These are phyloP conservation scores for Arthrobotrys sphaeroides DNA, from an alignment of 2,329 filamentous ascomycete genomes.

Conservation along the genomic window DNA sequence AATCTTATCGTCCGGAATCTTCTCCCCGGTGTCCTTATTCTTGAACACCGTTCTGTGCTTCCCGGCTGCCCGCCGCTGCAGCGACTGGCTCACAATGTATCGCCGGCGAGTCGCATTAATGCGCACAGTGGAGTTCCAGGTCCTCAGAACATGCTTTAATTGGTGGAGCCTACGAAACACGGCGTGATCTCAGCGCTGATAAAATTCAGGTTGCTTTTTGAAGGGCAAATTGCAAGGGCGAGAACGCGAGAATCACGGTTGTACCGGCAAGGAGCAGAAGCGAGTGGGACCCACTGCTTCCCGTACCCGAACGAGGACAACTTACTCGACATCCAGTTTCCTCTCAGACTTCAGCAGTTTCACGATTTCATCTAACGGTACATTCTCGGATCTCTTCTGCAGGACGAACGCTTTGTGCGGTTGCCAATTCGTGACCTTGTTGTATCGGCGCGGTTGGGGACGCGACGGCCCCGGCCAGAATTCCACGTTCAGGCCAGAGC, in stretches of 20 bases:
- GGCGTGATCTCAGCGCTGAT: constrained; percentile 27
- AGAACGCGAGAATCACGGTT: constrained; percentile 1
- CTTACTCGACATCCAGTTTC: constrained; percentile 45
- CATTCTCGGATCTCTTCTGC: constrained; percentile 32
- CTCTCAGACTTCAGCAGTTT: constrained; percentile 34
- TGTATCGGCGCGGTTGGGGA: constrained; percentile 40
- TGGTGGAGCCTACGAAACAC: constrained; percentile 38
- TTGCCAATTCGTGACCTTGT: constrained; percentile 47
- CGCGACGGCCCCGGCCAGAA: constrained; percentile 50
- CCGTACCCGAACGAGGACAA: background rate
- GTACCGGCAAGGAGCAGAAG: background rate
- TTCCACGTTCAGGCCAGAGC: constrained; percentile 31
- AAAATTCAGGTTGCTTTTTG: constrained; percentile 13
- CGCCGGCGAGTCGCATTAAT: constrained; percentile 48
- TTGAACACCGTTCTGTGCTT: constrained; percentile 44
- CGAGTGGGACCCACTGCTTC: constrained; percentile 1
- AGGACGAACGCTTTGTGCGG: constrained; percentile 45
- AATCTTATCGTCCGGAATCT: constrained; percentile 47
- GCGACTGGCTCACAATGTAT: constrained; percentile 44
- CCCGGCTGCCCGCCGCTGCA: constrained; percentile 40
- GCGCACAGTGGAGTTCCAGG: constrained; percentile 47
- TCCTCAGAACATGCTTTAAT: constrained; percentile 49
- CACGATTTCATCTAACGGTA: constrained; percentile 47
- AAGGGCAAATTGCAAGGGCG: background rate
- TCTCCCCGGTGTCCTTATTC: constrained; percentile 38